Evolutionary conservation across 2,329 filamentous ascomycete species (phyloP), one percentile per base, ranked within the genome.

Genomic region (Pseudogymnoascus sp.): DNA sequence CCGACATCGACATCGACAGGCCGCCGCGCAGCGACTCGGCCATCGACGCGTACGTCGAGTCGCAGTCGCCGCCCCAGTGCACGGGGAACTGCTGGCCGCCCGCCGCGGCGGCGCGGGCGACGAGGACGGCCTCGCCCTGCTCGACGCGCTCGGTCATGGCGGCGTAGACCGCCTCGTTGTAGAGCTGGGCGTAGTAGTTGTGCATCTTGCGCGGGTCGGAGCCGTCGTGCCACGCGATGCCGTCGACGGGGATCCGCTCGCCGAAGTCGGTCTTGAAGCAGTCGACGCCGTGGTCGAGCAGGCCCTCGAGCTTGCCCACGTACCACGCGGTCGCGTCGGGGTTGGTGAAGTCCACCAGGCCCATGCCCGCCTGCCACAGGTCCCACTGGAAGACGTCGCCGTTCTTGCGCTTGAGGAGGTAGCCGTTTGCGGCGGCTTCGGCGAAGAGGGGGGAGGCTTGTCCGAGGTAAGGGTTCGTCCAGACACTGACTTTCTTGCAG

Each of bases 211-310:
- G n/a, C 2, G 83, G 80, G 66, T 85, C 79, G 14, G 74, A 77
- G 35, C 74, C 70, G 64, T 86, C 81, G 64, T 80, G 75, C 77
- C 83, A 87, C 59, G 79, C 73, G 1, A 85, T 78, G 62, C 82
- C 80, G 38, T 78, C 75, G 9, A 78, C 79, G 0, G 84, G 84
- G 45, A 87, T 86, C 14, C 84, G 76, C 69, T 87, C 84, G 23
- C 83, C 84, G 65, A 87, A 87, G 69, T 87, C 84, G 1, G 84
- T 86, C 69, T 87, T 87, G 76, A 87, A 83, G 16, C 78, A 78
- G 71, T 87, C 83, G 28, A 87, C 77, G 2, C 84, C 84, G 64
- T 81, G 79, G 59, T 85, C 80, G 68, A 86, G n/a, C n/a, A n/a
- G n/a, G n/a, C n/a, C n/a, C n/a, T n/a, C n/a, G n/a, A n/a, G n/a